Evolutionary conservation across 2,329 filamentous ascomycete genomes (phyloP), one percentile per base, ranked within the genome.

Genomic region (Chaetomiaceae sp.): DNA sequence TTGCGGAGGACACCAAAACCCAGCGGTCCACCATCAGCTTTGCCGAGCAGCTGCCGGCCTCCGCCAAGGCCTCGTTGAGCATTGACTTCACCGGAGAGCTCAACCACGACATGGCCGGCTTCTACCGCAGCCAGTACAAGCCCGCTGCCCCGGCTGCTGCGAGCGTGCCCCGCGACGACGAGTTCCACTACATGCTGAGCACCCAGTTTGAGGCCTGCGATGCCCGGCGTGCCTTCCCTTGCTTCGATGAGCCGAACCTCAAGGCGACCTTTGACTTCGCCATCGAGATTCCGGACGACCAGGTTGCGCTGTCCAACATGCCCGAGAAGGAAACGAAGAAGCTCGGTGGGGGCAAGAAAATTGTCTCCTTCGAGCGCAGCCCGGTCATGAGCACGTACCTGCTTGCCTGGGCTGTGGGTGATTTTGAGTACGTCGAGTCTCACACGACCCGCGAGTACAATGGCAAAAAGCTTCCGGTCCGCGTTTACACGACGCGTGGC

Each of bases 191-290:
- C 62, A 90, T 91, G 86, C 74, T 95, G 67, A 95, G 88, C 72
- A 98, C 93, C 39, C 93, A 98, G 65, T 98, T 98, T 62, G 93
- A 98, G 73, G 85, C 90, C 37, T 95, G 89, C 61, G 93, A 98
- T 68, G 93, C 93, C 51, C 84, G 93, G 55, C 79, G 90, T 56
- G 91, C 93, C 8, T 96, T 98, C 69, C 93, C 93, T 38, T 98
- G 93, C 71, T 97, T 97, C 62, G 93, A 98, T 62, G 93, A 98
- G 71, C 93, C 93, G 34, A 95, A 95, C 61, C 77, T 97, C 54
- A 98, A 98, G 71, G 88, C 93, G 10, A 91, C 89, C 2, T 97
- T 96, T 62, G 90, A 96, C 65, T 86, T 98, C 49, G 78, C 89
- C 60, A 85, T 98, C 53, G 91, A 97, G 70, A 78, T 96, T 38